Conservation (phyloP, 1,139 yeast genomes). For the Lodderomyces metapsilosis region DNA sequence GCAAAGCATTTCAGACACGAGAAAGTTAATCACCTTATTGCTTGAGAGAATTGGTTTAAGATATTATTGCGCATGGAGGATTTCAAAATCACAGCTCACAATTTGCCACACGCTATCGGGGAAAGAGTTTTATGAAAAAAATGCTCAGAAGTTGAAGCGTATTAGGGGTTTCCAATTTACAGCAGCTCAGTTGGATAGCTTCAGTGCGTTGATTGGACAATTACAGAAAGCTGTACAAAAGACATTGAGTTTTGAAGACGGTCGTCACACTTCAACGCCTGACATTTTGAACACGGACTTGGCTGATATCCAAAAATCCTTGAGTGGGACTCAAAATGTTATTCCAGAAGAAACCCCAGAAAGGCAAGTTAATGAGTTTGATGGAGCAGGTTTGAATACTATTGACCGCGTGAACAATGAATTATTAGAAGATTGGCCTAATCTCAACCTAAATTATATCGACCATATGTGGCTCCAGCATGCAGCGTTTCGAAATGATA, state of each 20-base stretch:
- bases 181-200: conserved; percentile 18
- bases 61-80: conserved; percentile 54
- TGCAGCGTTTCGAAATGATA: conserved; percentile 25
- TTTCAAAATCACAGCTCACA: conserved; percentile 28
- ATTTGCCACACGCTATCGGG: conserved; percentile 20
- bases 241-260: conserved; percentile 9
- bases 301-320: not conserved
- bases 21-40: conserved; percentile 12
- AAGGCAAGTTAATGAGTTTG: not conserved
- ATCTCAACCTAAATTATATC: conserved; percentile 9
- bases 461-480: conserved; percentile 33
- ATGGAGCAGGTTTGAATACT: not conserved
- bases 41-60: conserved; percentile 25
- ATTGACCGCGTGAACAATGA: conserved; percentile 12
- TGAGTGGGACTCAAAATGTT: not conserved
- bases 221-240: conserved; percentile 11
- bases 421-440: not conserved
- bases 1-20: conserved; percentile 10
- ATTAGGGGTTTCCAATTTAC: conserved; percentile 15
- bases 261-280: conserved; percentile 3
- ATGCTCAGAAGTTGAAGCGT: conserved; percentile 9
- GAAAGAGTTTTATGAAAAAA: conserved; percentile 20
- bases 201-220: conserved; percentile 15
- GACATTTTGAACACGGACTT: conserved; percentile 1
- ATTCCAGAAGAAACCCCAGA: not conserved